Base-by-base conservation (phyloP, 2,329 filamentous ascomycete species). In the Aschersonia sp. region DNA sequence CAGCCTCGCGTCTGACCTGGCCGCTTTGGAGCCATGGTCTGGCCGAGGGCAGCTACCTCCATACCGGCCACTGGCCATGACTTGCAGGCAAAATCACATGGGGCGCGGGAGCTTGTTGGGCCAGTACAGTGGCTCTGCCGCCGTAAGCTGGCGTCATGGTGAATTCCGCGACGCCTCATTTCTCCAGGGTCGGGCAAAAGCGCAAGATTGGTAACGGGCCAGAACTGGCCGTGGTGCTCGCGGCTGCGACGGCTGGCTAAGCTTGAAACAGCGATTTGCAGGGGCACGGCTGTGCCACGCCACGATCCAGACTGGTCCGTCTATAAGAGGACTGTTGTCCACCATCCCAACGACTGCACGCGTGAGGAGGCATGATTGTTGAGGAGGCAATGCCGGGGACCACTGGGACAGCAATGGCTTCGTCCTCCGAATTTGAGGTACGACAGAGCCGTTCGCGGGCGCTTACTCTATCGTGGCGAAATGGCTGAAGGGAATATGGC, bases 21-120 rank as follows among this genome's bases (percentile, higher is more conserved):
- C 49, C 49, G 49, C 31, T 50, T 50, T 50, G 6, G 41, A 35
- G 37, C 7, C 9, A 39, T 8, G 14, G 6, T 9, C n/a, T 50
- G 39, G 44, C 44, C 30, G 29, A 40, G 41, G 30, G 14, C 44
- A 46, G 47, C 44, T 42, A 48, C 49, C 49, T 48, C 47, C 42
- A 48, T 50, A 42, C 46, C 49, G 49, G 49, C 49, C 49, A 50
- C 46, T 30, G 22, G 30, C 14, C 44, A 40, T 39, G 32, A 43
- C 39, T 43, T 32, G 44, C 47, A 43, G 45, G 35, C n/a, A 5
- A 43, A 45, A 41, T 12, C 47, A 45, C 47, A 48, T 32, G 47
- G 35, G 47, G 30, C 30, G 31, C 9, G 9, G 22, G 30, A 30
- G 40, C 37, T 43, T 9, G 39, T 45, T 45, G 22, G 43, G 37